These are phyloP conservation scores for Aspergillus persii DNA, from an alignment of 2,329 filamentous ascomycete species.

Conservation along the genomic window DNA sequence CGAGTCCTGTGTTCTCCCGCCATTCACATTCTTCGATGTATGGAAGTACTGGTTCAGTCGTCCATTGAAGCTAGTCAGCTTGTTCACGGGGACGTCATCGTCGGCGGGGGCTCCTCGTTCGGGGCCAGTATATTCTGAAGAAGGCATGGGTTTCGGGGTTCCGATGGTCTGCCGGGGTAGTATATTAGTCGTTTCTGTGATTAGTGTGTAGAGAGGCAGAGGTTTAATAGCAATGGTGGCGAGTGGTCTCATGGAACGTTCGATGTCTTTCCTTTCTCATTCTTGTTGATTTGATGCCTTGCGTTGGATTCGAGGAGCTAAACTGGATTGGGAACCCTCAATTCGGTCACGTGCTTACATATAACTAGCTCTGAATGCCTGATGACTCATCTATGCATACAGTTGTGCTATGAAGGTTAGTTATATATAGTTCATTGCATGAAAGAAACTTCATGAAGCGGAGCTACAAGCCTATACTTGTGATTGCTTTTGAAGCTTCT, in stretches of 20 bases:
- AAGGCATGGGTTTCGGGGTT: not conserved
- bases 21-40: slow-evolving; percentile 1
- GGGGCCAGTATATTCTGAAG: not conserved
- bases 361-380: not conserved
- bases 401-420: too few species aligned
- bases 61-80: slow-evolving; percentile 36
- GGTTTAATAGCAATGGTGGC: not conserved
- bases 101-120: not conserved
- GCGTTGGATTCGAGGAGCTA: not conserved
- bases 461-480: too few species aligned
- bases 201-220: not conserved
- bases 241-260: not conserved
- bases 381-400: not conserved
- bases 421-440: too few species aligned
- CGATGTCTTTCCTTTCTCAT: not conserved
- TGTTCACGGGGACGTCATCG: slow-evolving; percentile 33
- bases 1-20: not conserved
- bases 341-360: not conserved
- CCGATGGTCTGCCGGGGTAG: not conserved
- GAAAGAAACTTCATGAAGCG: too few species aligned
- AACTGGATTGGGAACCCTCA: not conserved
- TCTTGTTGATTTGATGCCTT: not conserved
- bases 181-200: not conserved
- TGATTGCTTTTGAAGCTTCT: too few species aligned
- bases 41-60: slow-evolving; percentile 35